These are phyloP conservation scores for Oryza longistaminata DNA, from an alignment of 176 grass and related monocot species.

Conservation along the genomic window DNA sequence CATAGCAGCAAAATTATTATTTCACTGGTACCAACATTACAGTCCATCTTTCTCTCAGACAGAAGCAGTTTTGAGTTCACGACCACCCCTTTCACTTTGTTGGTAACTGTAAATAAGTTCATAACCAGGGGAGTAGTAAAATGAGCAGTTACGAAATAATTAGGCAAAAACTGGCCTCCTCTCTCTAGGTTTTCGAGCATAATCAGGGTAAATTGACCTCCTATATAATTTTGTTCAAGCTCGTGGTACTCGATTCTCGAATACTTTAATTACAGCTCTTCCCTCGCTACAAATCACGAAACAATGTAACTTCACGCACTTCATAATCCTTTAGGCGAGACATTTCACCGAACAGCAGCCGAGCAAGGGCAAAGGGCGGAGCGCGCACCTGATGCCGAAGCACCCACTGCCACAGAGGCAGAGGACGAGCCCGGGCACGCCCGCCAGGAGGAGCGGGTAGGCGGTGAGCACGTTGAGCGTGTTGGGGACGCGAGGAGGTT, in stretches of 20 bases:
- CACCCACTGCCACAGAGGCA: conserved; percentile 80
- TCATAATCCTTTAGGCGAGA: background rate
- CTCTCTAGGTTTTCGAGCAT: background rate
- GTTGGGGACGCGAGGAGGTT: conserved; percentile 94
- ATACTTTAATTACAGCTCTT: background rate
- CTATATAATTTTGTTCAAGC: background rate
- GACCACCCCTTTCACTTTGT: background rate
- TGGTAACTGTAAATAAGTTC: background rate
- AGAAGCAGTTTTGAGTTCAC: background rate
- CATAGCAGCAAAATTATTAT: background rate
- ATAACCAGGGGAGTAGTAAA: background rate
- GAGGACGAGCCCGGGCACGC: conserved; percentile 75
- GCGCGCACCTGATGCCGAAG: conserved; percentile 80
- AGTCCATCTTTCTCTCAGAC: background rate
- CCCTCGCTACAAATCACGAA: background rate
- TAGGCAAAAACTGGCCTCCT: background rate
- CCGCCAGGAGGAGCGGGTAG: conserved; percentile 84
- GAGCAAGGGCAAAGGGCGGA: background rate
- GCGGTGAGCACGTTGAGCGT: conserved; percentile 89
- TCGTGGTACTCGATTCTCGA: background rate
- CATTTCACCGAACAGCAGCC: conserved; percentile 39
- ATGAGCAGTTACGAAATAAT: background rate
- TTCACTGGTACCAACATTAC: background rate
- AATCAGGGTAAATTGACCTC: background rate
- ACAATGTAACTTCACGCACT: background rate